phyloP scores from a whole-genome alignment of 2,329 filamentous ascomycete genomes.

The Colletotrichum theobromicola region DNA sequence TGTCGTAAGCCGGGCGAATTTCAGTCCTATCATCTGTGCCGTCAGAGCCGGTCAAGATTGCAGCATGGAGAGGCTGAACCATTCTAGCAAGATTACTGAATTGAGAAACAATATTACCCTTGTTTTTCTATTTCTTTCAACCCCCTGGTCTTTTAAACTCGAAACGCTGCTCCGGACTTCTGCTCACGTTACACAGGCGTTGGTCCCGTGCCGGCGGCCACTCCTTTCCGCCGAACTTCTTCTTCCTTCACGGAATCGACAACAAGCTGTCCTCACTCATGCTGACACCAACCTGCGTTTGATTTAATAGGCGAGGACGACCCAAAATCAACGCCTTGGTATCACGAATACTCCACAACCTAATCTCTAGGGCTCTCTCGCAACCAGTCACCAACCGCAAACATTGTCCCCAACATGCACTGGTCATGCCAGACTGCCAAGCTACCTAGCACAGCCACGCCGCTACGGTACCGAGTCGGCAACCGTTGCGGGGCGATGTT shows the following conservation, averaged over 20 bases:
- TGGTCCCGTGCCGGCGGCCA: neutral
- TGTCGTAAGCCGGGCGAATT: neutral
- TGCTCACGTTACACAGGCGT: neutral
- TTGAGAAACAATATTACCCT: neutral
- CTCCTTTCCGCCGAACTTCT: neutral
- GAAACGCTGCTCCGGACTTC: neutral
- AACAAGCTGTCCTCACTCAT: neutral
- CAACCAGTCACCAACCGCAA: neutral
- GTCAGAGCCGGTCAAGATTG: neutral
- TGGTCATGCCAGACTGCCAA: neutral
- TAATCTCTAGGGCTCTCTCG: neutral
- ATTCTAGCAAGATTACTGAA: neutral
- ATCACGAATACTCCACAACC: neutral
- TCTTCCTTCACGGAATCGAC: neutral
- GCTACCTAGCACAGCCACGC: conserved; percentile 8
- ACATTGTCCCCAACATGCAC: neutral
- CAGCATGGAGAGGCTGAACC: neutral
- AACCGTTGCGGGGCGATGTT: neutral
- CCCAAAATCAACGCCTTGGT: neutral
- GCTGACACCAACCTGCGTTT: neutral
- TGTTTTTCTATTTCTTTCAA: rapidly evolving
- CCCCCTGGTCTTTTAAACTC: neutral
- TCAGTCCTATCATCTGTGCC: neutral
- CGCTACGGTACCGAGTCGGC: neutral
- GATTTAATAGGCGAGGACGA: neutral